These are phyloP conservation scores for Trametes polyzona DNA, from an alignment of 1,284 basidiomycete species.

Conservation along the genomic window DNA sequence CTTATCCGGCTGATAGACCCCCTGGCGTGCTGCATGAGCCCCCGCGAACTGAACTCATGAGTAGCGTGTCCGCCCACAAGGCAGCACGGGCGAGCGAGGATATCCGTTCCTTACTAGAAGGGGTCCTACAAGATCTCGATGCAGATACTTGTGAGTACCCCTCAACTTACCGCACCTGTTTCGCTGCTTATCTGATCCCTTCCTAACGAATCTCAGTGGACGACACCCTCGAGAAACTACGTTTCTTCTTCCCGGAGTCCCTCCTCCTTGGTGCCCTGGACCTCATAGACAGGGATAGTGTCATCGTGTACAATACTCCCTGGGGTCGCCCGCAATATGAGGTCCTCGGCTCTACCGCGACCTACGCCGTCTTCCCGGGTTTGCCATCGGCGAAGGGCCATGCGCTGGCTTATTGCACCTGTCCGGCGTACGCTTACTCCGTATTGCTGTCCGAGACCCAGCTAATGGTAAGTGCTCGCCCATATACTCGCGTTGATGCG, in stretches of 20 bases:
- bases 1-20: too few species aligned
- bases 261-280: conserved; percentile 72
- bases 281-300: conserved; percentile 66
- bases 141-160: conserved; percentile 7
- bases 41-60: too few species aligned
- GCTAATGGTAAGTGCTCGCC: conserved; percentile 54
- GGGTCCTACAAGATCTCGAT: neutral
- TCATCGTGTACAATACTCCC: conserved; percentile 61
- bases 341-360: conserved; percentile 65
- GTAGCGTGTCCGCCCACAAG: too few species aligned
- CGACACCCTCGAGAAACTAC: conserved; percentile 56
- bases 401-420: conserved; percentile 66
- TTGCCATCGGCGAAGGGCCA: conserved; percentile 41
- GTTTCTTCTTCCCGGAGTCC: conserved; percentile 60
- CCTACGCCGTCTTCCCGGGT: conserved; percentile 62
- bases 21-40: too few species aligned
- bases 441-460: conserved; percentile 62
- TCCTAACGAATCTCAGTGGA: conserved; percentile 49
- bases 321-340: conserved; percentile 65
- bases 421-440: conserved; percentile 69
- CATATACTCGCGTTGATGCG: too few species aligned
- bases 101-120: too few species aligned
- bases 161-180: too few species aligned
- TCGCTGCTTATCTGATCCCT: neutral
- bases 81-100: too few species aligned